Evolutionary conservation across 2,329 filamentous ascomycete genomes (phyloP), one percentile per base, ranked within the genome.

Genomic region (Nigrograna mackinnonii): DNA sequence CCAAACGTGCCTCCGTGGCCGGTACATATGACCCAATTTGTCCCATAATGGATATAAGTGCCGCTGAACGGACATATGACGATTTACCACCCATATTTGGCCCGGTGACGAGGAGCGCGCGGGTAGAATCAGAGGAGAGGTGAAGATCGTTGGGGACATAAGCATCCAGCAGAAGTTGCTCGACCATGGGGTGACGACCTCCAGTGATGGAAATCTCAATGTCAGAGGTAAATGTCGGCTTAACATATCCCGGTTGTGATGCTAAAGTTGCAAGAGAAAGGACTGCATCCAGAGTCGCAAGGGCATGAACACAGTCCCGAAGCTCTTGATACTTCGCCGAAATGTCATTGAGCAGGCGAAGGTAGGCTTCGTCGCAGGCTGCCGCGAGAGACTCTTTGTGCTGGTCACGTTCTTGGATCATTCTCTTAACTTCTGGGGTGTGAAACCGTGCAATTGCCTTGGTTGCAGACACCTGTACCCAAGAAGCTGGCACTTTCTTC

Each of bases 61-160:
- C 92, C 33, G 95, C 84, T 53, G 91, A 89, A 39, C 94, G 89
- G 17, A 99, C 92, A 67, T 96, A 99, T 44, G 87, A 94, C n/a
- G 90, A 96, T 66, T 99, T 99, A 43, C 94, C 94, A 58, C 94
- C 94, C 94, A 99, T 99, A 73, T 99, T 99, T 21, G 94, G 94
- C 0, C 94, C 94, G 0, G 94, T 99, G 58, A 99, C 86, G 42
- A 97, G 85, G 54, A 96, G 82, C 2, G 90, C 89, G 5, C 88
- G 79, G 3, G 83, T 67, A 2, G 43, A 40, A 17, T 54, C 43
- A 21, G 60, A 79, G n/a, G 82, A 79, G 35, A 97, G 80, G 2
- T 80, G 73, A 9, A 90, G 87, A 58, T 87, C 83, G 69, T 99
- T 99, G 35, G 94, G 92, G 44, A 99, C 95, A 69, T 97, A 99